phyloP scores from a whole-genome alignment of 257 asterid genomes.

The Nemophila menziesii region DNA sequence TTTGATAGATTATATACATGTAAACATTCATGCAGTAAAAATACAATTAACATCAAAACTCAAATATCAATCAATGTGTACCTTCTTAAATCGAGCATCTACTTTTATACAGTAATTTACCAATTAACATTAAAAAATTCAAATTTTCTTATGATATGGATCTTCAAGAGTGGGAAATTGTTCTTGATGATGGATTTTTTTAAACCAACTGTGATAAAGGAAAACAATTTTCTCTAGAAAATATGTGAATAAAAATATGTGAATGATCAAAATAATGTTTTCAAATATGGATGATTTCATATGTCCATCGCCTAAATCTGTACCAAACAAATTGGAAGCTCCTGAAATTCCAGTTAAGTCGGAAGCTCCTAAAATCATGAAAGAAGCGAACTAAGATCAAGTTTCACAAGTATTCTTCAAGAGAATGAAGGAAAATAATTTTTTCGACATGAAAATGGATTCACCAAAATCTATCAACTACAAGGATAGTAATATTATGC shows the following conservation, averaged over 20 bases:
- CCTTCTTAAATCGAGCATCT: constrained; percentile 12
- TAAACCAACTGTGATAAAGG: constrained; percentile 42
- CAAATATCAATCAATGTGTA: too few species aligned
- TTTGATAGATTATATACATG: too few species aligned
- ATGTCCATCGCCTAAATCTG: constrained; percentile 34
- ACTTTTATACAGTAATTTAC: not conserved
- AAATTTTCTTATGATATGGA: constrained; percentile 26
- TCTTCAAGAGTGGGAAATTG: constrained; percentile 73
- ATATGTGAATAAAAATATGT: too few species aligned
- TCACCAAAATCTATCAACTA: constrained; percentile 38
- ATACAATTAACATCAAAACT: too few species aligned
- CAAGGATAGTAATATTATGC: constrained; percentile 17
- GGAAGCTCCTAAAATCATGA: constrained; percentile 11
- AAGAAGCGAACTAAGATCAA: constrained; percentile 22
- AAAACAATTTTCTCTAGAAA: constrained; percentile 39
- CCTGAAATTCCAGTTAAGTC: constrained; percentile 5
- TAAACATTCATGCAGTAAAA: too few species aligned
- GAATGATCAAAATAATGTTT: constrained; percentile 10
- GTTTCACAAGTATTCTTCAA: constrained; percentile 69
- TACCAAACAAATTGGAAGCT: constrained; percentile 20
- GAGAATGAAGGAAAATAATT: constrained; percentile 39
- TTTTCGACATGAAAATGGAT: constrained; percentile 64
- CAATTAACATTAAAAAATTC: not conserved
- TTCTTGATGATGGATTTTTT: constrained; percentile 57
- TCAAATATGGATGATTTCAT: constrained; percentile 48